Evolutionary conservation across 352 stramenopile genomes (phyloP), one percentile per base, ranked within the genome.

Genomic region (Phytophthora pluvialis): DNA sequence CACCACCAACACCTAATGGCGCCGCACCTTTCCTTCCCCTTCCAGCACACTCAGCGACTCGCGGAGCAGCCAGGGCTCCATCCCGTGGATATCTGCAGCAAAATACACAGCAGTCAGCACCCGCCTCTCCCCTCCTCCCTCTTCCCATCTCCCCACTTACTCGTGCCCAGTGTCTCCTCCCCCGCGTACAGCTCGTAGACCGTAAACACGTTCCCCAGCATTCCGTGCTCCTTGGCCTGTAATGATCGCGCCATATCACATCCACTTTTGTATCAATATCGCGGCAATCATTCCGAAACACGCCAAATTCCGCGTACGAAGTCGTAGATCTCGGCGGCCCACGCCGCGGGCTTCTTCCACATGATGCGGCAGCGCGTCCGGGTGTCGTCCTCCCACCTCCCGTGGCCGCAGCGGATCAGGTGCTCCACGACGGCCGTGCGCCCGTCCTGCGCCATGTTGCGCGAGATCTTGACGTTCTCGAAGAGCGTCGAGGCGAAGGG

Each of bases 131-230:
- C 18, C 12, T 29, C 0, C 18, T 39, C 26, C 6, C 18, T 44
- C 11, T 39, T 0, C 7, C 15, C 35, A 26, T 16, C 8, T 16
- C 9, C 15, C 11, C 33, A 78, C 80, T 43, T 63, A 95, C 86
- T 89, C 18, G 84, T 85, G 52, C 82, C 85, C 5, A 92, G 60
- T 7, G 87, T 95, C 50, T 95, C 85, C 54, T 93, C 87, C 39
- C 87, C 87, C 9, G 87, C 83, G 59, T 95, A 93, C 46, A 95
- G 68, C 61, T 95, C 87, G 64, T 93, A 95, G 29, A 95, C 78
- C 35, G 87, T 95, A 49, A 90, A 95, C 13, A 95, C 85, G 31
- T 91, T 93, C 46, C 80, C 84, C 42, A 93, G 21, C 87, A 95
- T 95, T 5, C 76, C 83, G 33, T 83, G 73, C 15, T 86, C 77